Evolutionary conservation across 495 filamentous ascomycete species (phyloP).

Genomic region (Glarea lozoyensis): DNA sequence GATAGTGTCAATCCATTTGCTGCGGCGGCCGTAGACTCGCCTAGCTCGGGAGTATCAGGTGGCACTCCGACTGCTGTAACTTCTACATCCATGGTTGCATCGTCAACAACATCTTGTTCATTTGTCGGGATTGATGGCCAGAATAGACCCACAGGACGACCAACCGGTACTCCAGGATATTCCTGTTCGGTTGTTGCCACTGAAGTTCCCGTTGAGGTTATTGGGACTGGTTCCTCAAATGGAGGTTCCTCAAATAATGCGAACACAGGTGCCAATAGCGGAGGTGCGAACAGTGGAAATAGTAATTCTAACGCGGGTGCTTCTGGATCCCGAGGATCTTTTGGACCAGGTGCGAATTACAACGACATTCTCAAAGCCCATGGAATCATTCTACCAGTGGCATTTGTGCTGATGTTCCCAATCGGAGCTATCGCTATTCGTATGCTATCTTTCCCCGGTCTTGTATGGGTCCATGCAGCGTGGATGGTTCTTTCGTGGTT

Average conservation of each 20-base stretch:
- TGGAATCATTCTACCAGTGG: conserved; percentile 32
- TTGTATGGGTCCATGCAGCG: conserved; percentile 45
- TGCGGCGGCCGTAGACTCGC: no score
- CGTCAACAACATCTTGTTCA: neutral
- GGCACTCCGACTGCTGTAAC: neutral
- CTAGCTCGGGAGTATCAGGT: no score
- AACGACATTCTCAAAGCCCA: conserved; percentile 24
- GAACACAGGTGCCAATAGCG: neutral
- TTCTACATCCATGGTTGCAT: neutral
- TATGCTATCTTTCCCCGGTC: conserved; percentile 31
- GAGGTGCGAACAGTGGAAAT: neutral
- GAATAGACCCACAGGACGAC: no score
- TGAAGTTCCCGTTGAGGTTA: no score
- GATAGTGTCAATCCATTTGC: conserved; percentile 44
- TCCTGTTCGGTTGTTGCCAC: no score
- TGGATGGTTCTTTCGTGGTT: conserved; percentile 50
- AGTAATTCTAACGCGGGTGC: neutral
- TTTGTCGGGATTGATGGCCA: no score
- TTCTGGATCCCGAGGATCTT: neutral
- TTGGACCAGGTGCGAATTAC: neutral
- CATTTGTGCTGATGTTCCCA: conserved; percentile 47
- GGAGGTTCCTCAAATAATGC: no score
- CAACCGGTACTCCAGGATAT: no score
- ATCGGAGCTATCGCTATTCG: conserved; percentile 48
- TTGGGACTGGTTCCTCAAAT: no score